Conservation (phyloP, 164 flowering plant genomes). For the Aristolochia californica region DNA sequence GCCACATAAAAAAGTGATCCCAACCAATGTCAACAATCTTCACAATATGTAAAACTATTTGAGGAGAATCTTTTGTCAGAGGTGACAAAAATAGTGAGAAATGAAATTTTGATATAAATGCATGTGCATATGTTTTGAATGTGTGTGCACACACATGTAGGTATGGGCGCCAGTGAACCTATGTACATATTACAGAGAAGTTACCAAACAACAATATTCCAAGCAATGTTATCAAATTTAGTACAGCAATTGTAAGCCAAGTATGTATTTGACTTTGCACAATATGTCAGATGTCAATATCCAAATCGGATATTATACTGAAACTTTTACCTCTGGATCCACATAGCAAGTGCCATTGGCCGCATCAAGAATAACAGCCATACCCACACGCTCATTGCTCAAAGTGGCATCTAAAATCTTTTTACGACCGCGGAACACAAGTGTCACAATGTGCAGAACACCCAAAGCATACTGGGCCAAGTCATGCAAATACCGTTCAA, state of each 20-base stretch:
- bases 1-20: conserved; percentile 12
- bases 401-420: conserved; percentile 66
- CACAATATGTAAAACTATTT: no score
- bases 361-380: conserved; percentile 93
- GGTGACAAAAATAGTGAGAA: no score
- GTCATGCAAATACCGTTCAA: conserved; percentile 90
- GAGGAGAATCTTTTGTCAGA: no score
- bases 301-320: no score
- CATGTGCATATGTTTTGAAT: no score
- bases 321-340: conserved; percentile 66
- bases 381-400: conserved; percentile 84
- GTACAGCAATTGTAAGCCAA: no score
- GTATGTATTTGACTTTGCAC: no score
- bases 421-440: conserved; percentile 77
- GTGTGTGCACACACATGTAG: no score
- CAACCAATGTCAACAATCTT: background rate
- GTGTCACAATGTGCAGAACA: conserved; percentile 80
- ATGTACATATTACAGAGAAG: background rate
- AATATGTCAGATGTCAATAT: no score
- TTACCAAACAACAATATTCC: background rate
- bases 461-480: conserved; percentile 98
- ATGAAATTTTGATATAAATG: no score
- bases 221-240: no score
- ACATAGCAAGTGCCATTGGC: conserved; percentile 58
- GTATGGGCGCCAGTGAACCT: no score